Evolutionary conservation across 352 stramenopile species (phyloP).

Genomic region (Globisporangium nagaii): DNA sequence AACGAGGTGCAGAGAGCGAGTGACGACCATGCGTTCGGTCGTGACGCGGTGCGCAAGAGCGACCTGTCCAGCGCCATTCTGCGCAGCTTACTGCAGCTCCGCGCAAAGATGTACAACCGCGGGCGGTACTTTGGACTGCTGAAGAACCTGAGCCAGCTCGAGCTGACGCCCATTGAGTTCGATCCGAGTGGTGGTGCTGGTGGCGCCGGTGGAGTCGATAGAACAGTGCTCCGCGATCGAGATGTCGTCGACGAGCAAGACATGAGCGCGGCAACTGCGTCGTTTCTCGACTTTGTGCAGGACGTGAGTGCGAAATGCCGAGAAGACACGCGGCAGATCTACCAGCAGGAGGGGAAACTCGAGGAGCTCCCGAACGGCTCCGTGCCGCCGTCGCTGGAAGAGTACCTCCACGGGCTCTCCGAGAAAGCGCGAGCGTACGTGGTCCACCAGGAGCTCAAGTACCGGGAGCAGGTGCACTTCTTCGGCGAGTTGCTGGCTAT

Average conservation of each 20-base stretch:
- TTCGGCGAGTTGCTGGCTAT: conserved; percentile 57
- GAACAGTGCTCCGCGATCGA: conserved; percentile 22
- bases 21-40: not conserved
- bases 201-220: not conserved
- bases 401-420: conserved; percentile 59
- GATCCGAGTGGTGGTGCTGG: conserved; percentile 3
- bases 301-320: conserved; percentile 53
- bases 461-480: conserved; percentile 54
- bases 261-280: not conserved
- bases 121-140: conserved; percentile 62
- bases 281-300: conserved; percentile 52
- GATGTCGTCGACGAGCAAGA: conserved; percentile 48
- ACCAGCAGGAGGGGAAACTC: conserved; percentile 54
- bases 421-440: conserved; percentile 60
- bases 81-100: conserved; percentile 41
- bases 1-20: conserved; percentile 1
- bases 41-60: not conserved
- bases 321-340: conserved; percentile 46
- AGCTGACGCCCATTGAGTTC: conserved; percentile 28
- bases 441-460: conserved; percentile 39
- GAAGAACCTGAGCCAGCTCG: conserved; percentile 43
- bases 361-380: conserved; percentile 57
- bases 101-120: conserved; percentile 49
- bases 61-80: conserved; percentile 22
- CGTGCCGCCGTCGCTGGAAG: conserved; percentile 63